Evolutionary conservation across 352 stramenopile genomes (phyloP), one percentile per base, ranked within the genome.

Genomic region (Thalassiosira sp.): DNA sequence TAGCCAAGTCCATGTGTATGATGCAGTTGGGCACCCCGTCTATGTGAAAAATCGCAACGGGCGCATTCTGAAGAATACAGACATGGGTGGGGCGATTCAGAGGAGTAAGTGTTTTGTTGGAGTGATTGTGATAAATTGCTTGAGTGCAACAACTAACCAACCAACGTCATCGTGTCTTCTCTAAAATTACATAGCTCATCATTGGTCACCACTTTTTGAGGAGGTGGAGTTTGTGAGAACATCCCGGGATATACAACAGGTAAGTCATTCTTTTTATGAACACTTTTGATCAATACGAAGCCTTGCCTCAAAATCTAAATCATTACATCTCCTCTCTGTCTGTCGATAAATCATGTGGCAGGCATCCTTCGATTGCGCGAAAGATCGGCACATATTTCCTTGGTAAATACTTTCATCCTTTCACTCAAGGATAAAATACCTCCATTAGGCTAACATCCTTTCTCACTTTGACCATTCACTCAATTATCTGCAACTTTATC

Each of bases 361-460:
- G 25, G 83, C 62, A 64, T 82, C 71, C 0, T 92, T 92, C 63
- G 84, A 92, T 48, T 93, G 86, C 72, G 88, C 88, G 1, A 92
- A 93, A 70, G 88, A 93, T 78, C 43, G 88, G n/a, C 88, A 92
- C 43, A 79, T 93, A 5, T 90, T 91, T 51, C 86, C 88, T 25
- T 92, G 82, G 78, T n/a, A n/a, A n/a, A n/a, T n/a, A n/a, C n/a
- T n/a, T n/a, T n/a, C n/a, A n/a, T n/a, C n/a, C n/a, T n/a, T n/a
- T n/a, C n/a, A n/a, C n/a, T n/a, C n/a, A n/a, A n/a, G n/a, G n/a
- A n/a, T n/a, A n/a, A n/a, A n/a, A n/a, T n/a, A n/a, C n/a, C n/a
- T n/a, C n/a, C n/a, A n/a, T n/a, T n/a, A n/a, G n/a, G n/a, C n/a
- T n/a, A n/a, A n/a, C n/a, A n/a, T n/a, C n/a, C n/a, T n/a, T n/a